Conservation (phyloP, 1,284 basidiomycete genomes). For the Fomitopsis pinicola region DNA sequence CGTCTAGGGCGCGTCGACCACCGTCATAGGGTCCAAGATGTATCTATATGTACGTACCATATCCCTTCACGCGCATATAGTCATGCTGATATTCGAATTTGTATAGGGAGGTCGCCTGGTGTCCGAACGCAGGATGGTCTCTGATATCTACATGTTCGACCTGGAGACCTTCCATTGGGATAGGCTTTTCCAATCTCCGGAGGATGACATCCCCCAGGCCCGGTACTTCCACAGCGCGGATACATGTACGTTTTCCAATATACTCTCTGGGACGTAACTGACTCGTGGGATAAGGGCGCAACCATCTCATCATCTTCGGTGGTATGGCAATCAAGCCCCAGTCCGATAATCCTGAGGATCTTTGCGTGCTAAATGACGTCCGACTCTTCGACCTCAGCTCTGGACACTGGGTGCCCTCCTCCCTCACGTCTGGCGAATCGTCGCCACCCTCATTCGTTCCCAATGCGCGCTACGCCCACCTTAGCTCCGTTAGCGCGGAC, state of each 20-base stretch:
- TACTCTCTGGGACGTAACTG: slow-evolving; percentile 5
- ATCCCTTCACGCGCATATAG: neutral
- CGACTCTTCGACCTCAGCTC: slow-evolving; percentile 77
- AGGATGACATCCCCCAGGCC: slow-evolving; percentile 68
- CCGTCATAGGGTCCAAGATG: slow-evolving; percentile 78
- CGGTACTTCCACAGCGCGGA: slow-evolving; percentile 93
- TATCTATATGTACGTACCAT: slow-evolving; percentile 73
- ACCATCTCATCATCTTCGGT: slow-evolving; percentile 86
- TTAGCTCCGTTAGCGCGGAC: slow-evolving; percentile 79
- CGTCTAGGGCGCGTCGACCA: slow-evolving; percentile 74
- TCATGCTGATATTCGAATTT: slow-evolving; percentile 10
- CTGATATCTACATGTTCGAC: slow-evolving; percentile 86
- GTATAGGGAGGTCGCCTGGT: slow-evolving; percentile 80
- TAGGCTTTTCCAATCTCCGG: slow-evolving; percentile 54
- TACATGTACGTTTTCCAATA: slow-evolving; percentile 54
- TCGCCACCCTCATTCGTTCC: slow-evolving; percentile 28
- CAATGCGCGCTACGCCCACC: slow-evolving; percentile 85
- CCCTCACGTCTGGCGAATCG: slow-evolving; percentile 26
- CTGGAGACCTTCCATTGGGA: slow-evolving; percentile 78
- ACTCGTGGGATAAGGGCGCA: slow-evolving; percentile 57
- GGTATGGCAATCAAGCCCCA: slow-evolving; percentile 84
- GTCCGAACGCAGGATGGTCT: slow-evolving; percentile 80
- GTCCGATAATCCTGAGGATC: slow-evolving; percentile 63
- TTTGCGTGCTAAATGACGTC: slow-evolving; percentile 82
- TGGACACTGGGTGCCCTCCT: slow-evolving; percentile 65